Evolutionary conservation across 306 rosid genomes (phyloP).

Genomic region (Corylus heterophylla): DNA sequence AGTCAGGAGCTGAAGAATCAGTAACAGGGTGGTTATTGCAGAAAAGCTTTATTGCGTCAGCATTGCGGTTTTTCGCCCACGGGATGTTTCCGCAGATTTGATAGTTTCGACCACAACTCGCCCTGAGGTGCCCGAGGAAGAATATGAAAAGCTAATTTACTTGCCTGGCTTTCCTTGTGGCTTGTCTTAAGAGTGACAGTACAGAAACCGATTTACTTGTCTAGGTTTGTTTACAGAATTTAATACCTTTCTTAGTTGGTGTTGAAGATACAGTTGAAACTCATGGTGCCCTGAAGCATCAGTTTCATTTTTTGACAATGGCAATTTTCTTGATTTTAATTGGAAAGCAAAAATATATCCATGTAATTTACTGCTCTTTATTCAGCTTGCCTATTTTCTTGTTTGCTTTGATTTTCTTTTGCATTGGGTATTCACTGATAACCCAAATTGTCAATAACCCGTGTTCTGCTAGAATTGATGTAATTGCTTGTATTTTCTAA

Average conservation of each 20-base stretch:
- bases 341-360: neutral
- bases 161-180: neutral
- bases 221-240: no score
- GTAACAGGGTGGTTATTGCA: neutral
- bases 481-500: no score
- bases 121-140: neutral
- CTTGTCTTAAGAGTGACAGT: neutral
- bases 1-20: neutral
- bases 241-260: neutral
- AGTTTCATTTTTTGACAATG: neutral
- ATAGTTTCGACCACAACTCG: neutral
- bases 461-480: neutral
- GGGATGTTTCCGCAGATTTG: neutral
- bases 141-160: neutral
- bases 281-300: neutral
- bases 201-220: neutral
- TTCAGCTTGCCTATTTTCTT: neutral
- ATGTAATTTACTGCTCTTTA: neutral
- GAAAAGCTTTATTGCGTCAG: neutral
- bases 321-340: neutral
- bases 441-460: neutral
- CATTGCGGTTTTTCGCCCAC: neutral
- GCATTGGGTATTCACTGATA: neutral
- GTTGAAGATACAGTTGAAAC: neutral
- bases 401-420: neutral